These are phyloP conservation scores for Schizopora paradoxa DNA, from an alignment of 1,284 basidiomycete genomes.

Conservation along the genomic window DNA sequence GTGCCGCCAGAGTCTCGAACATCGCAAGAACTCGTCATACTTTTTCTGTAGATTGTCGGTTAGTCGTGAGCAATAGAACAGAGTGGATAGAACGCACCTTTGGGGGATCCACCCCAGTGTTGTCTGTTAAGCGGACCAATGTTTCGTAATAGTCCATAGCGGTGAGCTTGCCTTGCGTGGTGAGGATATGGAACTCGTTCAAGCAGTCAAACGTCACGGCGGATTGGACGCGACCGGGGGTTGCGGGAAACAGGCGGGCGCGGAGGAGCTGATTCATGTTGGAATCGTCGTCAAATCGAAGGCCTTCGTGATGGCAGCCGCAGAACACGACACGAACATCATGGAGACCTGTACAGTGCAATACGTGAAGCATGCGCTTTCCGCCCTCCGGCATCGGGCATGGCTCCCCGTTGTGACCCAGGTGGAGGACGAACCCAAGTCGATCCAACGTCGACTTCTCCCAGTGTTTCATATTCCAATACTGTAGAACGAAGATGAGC, in stretches of 20 bases:
- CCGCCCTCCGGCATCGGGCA: neutral
- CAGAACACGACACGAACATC: neutral
- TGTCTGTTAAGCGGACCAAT: neutral
- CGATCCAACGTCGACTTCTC: neutral
- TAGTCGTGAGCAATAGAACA: neutral
- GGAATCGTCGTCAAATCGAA: neutral
- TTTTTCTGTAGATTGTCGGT: neutral
- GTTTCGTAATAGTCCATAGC: neutral
- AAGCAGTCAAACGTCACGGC: neutral
- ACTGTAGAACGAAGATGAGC: no score
- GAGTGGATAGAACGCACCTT: neutral
- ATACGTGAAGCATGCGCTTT: no score
- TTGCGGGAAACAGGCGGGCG: neutral
- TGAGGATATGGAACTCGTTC: slow-evolving; percentile 2
- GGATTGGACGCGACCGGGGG: neutral
- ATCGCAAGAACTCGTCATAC: neutral
- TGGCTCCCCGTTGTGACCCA: neutral
- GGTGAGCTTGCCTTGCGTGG: neutral
- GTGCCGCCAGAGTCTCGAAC: neutral
- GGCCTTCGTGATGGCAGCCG: no score
- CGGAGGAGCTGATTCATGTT: neutral
- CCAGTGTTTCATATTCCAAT: neutral
- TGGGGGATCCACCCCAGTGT: neutral
- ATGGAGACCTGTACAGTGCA: neutral
- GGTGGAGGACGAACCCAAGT: neutral